phyloP scores from a whole-genome alignment of 164 flowering plant genomes.

The Euptelea pleiosperma region DNA sequence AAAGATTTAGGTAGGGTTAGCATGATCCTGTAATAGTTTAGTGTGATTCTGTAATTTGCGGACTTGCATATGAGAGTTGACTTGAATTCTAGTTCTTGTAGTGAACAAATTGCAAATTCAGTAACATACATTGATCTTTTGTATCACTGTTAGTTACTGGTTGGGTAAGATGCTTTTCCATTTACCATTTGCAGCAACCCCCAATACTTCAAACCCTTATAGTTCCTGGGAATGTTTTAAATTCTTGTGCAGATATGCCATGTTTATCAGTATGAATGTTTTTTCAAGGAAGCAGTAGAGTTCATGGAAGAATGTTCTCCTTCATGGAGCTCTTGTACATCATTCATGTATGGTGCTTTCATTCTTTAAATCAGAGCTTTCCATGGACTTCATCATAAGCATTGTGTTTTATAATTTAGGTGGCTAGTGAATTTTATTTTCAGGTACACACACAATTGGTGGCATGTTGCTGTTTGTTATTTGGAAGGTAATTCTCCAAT shows the following conservation, averaged over 20 bases:
- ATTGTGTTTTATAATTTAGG: slow-evolving; percentile 4
- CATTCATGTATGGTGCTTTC: slow-evolving; percentile 57
- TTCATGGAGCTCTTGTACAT: slow-evolving; percentile 68
- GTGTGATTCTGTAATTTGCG: too few species aligned
- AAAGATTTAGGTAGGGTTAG: too few species aligned
- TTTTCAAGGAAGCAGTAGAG: slow-evolving; percentile 80
- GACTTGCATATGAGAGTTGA: too few species aligned
- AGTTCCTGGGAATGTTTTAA: not conserved
- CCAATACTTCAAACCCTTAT: too few species aligned
- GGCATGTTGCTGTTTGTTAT: slow-evolving; percentile 98
- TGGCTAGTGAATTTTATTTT: slow-evolving; percentile 12
- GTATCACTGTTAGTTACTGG: too few species aligned
- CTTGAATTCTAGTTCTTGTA: too few species aligned
- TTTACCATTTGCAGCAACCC: too few species aligned
- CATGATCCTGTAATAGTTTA: too few species aligned
- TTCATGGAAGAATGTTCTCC: slow-evolving; percentile 82
- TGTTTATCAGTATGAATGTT: slow-evolving; percentile 75
- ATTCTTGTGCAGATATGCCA: slow-evolving; percentile 80
- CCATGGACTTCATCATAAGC: not conserved
- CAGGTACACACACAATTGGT: slow-evolving; percentile 97
- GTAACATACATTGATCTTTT: too few species aligned
- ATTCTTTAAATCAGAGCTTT: slow-evolving; percentile 3
- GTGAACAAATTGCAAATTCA: too few species aligned
- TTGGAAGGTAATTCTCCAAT: slow-evolving; percentile 78
- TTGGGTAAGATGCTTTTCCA: too few species aligned